A percentile compares a stretch with the other conserved stretches of the same genome.
These are phyloP conservation scores for Psidium friedrichsthalianum DNA, from an alignment of 345 rosid species.

Conservation along the genomic window DNA sequence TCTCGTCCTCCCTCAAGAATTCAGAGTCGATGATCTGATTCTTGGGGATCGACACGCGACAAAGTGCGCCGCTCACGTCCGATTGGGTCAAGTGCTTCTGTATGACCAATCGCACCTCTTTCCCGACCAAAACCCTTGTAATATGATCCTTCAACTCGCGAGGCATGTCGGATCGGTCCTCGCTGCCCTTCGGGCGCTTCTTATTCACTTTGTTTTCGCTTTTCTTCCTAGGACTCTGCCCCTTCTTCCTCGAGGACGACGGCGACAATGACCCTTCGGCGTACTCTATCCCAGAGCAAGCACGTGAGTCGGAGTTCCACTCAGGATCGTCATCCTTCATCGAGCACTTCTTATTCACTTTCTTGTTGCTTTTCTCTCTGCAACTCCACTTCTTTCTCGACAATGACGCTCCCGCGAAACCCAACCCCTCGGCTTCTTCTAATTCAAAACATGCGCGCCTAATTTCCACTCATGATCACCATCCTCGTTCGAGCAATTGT, in stretches of 20 bases:
- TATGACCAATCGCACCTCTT: background rate
- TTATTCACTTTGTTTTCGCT: background rate
- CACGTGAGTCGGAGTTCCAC: background rate
- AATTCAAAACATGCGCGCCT: background rate
- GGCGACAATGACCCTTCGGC: background rate
- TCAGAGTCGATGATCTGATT: background rate
- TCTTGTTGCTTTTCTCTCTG: background rate
- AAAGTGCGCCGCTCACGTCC: background rate
- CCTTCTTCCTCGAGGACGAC: background rate
- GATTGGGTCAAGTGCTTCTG: background rate
- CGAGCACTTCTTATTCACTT: background rate
- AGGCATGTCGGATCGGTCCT: background rate
- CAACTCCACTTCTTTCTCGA: background rate
- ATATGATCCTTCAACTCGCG: background rate
- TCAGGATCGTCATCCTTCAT: background rate
- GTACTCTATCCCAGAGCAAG: background rate
- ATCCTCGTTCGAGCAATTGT: background rate
- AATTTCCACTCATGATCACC: background rate
- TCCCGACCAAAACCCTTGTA: background rate
- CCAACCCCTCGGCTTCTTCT: background rate
- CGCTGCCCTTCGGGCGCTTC: background rate
- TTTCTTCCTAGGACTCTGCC: background rate
- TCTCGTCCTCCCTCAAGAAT: background rate
- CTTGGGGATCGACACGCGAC: background rate
- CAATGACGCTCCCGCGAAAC: background rate